Evolutionary conservation across 1,284 basidiomycete genomes (phyloP), one percentile per base, ranked within the genome.

Genomic region (Microbotryum violaceum): DNA sequence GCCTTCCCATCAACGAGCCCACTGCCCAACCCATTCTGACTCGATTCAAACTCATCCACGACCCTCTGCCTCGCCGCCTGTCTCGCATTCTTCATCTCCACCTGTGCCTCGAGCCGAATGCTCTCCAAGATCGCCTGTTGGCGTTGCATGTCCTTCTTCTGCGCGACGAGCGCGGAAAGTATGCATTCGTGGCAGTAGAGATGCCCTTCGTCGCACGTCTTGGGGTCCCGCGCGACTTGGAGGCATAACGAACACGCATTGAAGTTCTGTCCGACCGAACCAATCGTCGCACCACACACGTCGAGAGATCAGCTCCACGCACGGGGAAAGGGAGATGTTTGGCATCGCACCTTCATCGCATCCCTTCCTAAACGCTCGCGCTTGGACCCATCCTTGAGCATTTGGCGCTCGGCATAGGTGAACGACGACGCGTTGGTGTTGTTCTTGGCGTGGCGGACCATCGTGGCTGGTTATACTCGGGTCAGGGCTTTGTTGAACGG

Each of bases 141-240:
- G 21, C 82, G 79, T 75, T 91, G 91, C 68, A 94, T 91, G 64
- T 89, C 86, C 63, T 85, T 87, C 76, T 91, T 90, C 78, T 96
- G 92, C n/a, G 81, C 79, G 64, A 92, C 85, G 10, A 76, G 61
- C 16, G 64, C 64, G 31, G 68, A 59, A 23, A 72, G 29, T 33
- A 72, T 63, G 63, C 71, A 72, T 56, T 72, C 70, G 65, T 87
- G 89, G 81, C 92, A 97, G 76, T 78, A 80, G 55, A 96, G 71
- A 75, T 97, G 92, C 0, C 93, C 92, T 60, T 87, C 81, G 29
- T 82, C 77, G 72, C 92, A 97, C 12, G 85, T 82, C 33, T 91
- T 79, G 0, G 91, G 89, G 57, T 89, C 85, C 52, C 85, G 77
- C 5, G 88, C 89, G 21, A 56, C 53, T 2, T 49, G n/a, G 18